Evolutionary conservation across 768 basidiomycete genomes (phyloP).

Genomic region (Auricularia sp.): DNA sequence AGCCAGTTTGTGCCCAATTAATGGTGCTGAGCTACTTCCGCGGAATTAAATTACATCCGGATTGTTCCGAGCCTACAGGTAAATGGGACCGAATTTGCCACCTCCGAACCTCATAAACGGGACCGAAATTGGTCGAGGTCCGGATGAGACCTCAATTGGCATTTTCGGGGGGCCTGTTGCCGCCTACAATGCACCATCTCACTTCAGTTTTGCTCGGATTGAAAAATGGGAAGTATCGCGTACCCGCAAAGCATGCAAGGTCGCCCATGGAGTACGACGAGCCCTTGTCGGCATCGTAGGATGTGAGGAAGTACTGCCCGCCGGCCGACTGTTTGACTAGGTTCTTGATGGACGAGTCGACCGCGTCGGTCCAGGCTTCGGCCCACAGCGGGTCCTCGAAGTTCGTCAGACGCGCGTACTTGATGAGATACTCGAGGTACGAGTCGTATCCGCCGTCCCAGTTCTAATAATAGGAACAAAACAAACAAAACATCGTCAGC

Average conservation of each 20-base stretch:
- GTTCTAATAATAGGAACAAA: slow-evolving; percentile 29
- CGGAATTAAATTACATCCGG: too few species aligned
- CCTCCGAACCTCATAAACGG: too few species aligned
- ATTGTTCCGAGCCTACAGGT: too few species aligned
- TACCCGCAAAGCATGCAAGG: slow-evolving; percentile 54
- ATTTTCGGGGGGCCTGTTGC: too few species aligned
- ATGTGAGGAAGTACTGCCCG: slow-evolving; percentile 60
- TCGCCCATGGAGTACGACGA: slow-evolving; percentile 55
- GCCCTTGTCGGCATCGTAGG: slow-evolving; percentile 34
- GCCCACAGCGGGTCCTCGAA: slow-evolving; percentile 52
- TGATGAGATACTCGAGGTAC: slow-evolving; percentile 71
- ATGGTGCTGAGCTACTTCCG: too few species aligned
- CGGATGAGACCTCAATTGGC: too few species aligned
- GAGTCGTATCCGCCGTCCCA: slow-evolving; percentile 65
- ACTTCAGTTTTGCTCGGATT: not conserved
- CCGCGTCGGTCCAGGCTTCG: slow-evolving; percentile 59
- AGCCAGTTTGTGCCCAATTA: too few species aligned
- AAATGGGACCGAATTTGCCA: too few species aligned
- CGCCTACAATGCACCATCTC: slow-evolving; percentile 20
- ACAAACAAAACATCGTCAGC: not conserved
- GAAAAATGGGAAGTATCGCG: not conserved
- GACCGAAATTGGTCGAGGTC: too few species aligned
- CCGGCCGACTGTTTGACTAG: slow-evolving; percentile 54
- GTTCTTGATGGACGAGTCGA: slow-evolving; percentile 56
- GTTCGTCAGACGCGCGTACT: slow-evolving; percentile 57